phyloP scores from a whole-genome alignment of 192 early-diverging fungal genomes.

The Geranomyces variabilis region DNA sequence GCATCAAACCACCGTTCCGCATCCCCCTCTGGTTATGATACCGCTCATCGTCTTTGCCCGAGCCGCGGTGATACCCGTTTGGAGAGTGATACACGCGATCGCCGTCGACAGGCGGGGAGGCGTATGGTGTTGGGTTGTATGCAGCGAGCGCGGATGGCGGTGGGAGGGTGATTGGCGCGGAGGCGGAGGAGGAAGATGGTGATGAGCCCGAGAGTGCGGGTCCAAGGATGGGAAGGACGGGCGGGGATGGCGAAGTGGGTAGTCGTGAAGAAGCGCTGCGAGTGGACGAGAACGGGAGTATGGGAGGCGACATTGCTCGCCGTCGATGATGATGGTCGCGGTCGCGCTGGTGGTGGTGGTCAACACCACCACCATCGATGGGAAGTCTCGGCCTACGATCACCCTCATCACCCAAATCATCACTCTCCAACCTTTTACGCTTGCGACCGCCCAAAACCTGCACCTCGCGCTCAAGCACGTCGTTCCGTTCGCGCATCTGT shows the following conservation, averaged over 20 bases:
- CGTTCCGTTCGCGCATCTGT: conserved; percentile 1
- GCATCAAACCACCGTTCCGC: too few species aligned
- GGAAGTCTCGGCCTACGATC: background rate
- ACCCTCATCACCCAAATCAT: background rate
- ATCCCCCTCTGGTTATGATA: too few species aligned
- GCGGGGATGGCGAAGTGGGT: background rate
- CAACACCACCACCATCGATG: background rate
- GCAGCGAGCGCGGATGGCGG: conserved; percentile 21
- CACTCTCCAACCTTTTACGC: background rate
- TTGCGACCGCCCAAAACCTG: background rate
- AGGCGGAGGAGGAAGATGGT: conserved; percentile 4
- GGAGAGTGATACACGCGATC: background rate
- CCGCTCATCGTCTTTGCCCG: too few species aligned
- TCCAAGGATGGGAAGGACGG: background rate
- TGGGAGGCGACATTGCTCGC: conserved; percentile 8
- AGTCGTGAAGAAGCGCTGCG: too few species aligned
- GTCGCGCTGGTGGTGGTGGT: background rate
- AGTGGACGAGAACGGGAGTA: background rate
- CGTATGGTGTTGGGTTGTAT: conserved; percentile 17
- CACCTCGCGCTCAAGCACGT: conserved; percentile 36
- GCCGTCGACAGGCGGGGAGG: conserved; percentile 33
- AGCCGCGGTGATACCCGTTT: too few species aligned
- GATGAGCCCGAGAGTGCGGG: background rate
- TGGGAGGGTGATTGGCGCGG: conserved; percentile 1
- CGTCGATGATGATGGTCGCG: background rate